Evolutionary conservation across 2,329 filamentous ascomycete species (phyloP).

Genomic region (Drechmeria coniospora): DNA sequence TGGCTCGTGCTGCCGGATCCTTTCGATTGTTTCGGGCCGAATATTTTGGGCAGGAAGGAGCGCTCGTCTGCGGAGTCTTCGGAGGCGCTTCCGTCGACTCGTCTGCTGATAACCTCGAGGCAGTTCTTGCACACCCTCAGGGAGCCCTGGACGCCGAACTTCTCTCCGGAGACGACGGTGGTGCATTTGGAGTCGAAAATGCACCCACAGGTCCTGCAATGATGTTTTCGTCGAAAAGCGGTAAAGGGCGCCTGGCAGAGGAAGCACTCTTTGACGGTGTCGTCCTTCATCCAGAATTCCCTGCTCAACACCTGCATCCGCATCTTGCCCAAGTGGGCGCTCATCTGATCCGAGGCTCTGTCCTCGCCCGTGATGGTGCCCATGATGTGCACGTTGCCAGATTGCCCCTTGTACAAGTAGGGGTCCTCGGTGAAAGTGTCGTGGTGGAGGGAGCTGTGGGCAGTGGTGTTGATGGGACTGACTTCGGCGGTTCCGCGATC

Average conservation of each 20-base stretch:
- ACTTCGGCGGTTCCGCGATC: constrained; percentile 41
- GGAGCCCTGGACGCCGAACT: constrained; percentile 73
- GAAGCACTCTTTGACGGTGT: constrained; percentile 95
- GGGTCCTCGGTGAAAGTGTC: constrained; percentile 36
- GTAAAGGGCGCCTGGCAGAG: constrained; percentile 81
- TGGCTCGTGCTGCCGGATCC: constrained; percentile 15
- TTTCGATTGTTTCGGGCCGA: constrained; percentile 37
- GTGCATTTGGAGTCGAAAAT: constrained; percentile 98
- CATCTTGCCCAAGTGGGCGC: constrained; percentile 52
- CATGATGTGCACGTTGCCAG: constrained; percentile 34
- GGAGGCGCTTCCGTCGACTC: constrained; percentile 73
- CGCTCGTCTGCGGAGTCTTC: constrained; percentile 76
- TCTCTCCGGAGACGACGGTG: constrained; percentile 70
- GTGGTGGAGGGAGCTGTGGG: constrained; percentile 42
- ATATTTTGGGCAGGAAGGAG: constrained; percentile 49
- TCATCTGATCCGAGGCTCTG: constrained; percentile 42
- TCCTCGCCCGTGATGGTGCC: constrained; percentile 38
- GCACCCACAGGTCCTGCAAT: constrained; percentile 91
- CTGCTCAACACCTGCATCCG: constrained; percentile 79
- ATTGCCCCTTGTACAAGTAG: constrained; percentile 26
- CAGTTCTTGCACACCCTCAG: constrained; percentile 88
- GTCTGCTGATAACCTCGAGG: constrained; percentile 76
- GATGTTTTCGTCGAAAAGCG: constrained; percentile 89
- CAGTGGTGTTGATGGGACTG: constrained; percentile 41
- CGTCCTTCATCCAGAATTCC: constrained; percentile 98